Evolutionary conservation across 2,329 filamentous ascomycete genomes (phyloP), one percentile per base, ranked within the genome.

Genomic region (Colletotrichum endophyticum): DNA sequence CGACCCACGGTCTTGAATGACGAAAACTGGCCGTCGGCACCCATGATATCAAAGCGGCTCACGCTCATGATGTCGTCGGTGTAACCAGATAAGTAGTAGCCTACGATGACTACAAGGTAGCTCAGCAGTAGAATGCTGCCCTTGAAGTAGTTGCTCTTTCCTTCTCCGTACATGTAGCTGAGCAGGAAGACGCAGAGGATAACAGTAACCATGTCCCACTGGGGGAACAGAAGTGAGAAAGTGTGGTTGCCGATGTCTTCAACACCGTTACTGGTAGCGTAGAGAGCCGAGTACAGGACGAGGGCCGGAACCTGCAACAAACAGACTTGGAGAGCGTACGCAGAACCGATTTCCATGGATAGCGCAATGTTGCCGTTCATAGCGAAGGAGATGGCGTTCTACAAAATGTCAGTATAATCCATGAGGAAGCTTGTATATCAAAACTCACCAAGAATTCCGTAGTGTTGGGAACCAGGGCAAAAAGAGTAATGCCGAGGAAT

Each of bases 101-200:
- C 97, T 61, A 95, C 92, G 32, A 98, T 88, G 66, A 99, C 95
- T 32, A 99, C 97, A 28, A 99, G 86, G 84, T 99, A 99, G 39
- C 95, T 97, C 67, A 99, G 88, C 78, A 99, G 92, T 69, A 99
- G 89, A 80, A 99, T 98, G 79, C 95, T 98, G 68, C 97, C 97
- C 88, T 99, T 99, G 92, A 99, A 99, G 86, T 99, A 99, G 86
- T 99, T 99, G 88, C 96, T 99, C 92, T 99, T 99, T 56, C 97
- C 97, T 86, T 99, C 97, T 68, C 96, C 95, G 81, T 99, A 98
- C 89, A 99, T 96, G 88, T 99, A 98, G 81, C 96, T 98, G 79
- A 99, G 92, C 73, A 99, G 88, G 87, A 99, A 98, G 22, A 99
- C 96, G 81, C 96, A 98, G 19, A 99, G 87, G 76, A 99, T 98